Evolutionary conservation across 1,284 basidiomycete species (phyloP).

Genomic region (Waitea zeae): DNA sequence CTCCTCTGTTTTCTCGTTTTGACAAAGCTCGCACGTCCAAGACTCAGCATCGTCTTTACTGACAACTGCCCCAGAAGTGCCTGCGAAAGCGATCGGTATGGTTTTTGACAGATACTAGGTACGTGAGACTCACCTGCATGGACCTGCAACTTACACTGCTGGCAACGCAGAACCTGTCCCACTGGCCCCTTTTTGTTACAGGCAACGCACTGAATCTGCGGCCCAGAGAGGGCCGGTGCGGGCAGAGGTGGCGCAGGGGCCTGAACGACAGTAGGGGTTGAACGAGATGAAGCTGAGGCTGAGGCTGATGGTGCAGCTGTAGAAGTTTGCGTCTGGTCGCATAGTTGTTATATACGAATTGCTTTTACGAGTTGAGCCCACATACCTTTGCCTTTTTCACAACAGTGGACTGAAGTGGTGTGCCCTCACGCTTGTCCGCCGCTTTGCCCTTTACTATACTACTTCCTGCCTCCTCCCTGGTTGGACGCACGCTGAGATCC

Average conservation of each 20-base stretch:
- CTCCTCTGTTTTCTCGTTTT: constrained; percentile 64
- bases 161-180: constrained; percentile 65
- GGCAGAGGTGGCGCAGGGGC: constrained; percentile 41
- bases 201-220: constrained; percentile 57
- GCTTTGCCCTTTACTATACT: constrained; percentile 25
- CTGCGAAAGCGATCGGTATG: constrained; percentile 14
- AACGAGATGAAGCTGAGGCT: constrained; percentile 1
- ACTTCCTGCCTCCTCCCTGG: constrained; percentile 43
- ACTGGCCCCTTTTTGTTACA: constrained; percentile 60
- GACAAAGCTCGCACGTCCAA: constrained; percentile 78
- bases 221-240: constrained; percentile 24
- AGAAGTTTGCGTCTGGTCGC: no score
- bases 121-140: constrained; percentile 55
- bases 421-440: constrained; percentile 61
- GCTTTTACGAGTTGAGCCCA: no score
- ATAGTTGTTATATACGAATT: no score
- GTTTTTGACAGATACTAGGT: not conserved
- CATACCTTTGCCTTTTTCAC: constrained; percentile 53
- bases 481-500: constrained; percentile 56
- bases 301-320: no score
- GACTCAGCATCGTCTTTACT: constrained; percentile 42
- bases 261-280: constrained; percentile 14
- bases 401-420: constrained; percentile 42
- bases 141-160: constrained; percentile 55
- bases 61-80: constrained; percentile 50